Evolutionary conservation across 331 rosid species (phyloP), one percentile per base, ranked within the genome.

Genomic region (Arachis monticola): DNA sequence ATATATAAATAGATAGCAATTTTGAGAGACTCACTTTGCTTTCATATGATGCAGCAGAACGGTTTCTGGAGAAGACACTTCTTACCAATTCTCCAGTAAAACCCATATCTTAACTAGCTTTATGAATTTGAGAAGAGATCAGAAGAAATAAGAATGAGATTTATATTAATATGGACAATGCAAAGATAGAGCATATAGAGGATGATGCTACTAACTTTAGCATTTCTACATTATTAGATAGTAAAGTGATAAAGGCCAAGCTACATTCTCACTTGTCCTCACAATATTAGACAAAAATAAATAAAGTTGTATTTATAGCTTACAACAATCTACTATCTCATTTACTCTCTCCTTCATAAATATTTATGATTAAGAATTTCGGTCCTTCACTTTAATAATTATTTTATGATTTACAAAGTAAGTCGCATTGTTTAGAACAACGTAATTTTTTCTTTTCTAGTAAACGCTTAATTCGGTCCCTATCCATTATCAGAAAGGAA

Each of bases 1-100:
- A 60, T 45, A 53, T 69, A 74, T 69, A 58, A 85, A 67, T 71
- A 74, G 82, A 68, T 44, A 56, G 45, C 63, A 66, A 1, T 47
- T 58, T 38, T 77, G 38, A 59, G 6, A 61, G 45, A 85, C 90
- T 87, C 72, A 89, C 98, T 79, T 79, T 87, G 83, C 45, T 89
- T 66, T 92, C 89, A 69, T 77, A 85, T 42, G 84, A 76, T 38
- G 79, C 64, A 50, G 58, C 38, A 55, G 88, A 81, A 11, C 90
- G 80, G 69, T 81, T 89, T 79, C 81, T 88, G 53, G 88, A 85
- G 89, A 93, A 89, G 75, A 93, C 98, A 82, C 79, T 89, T 82
- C 84, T 86, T 40, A 87, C 97, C 80, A 93, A 78, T 68, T 83
- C 98, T 13, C 90, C 86, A 31, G 82, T 87, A 86, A 93, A 85